These are phyloP conservation scores for Xylaria hypoxylon DNA, from an alignment of 2,329 filamentous ascomycete species.

Conservation along the genomic window DNA sequence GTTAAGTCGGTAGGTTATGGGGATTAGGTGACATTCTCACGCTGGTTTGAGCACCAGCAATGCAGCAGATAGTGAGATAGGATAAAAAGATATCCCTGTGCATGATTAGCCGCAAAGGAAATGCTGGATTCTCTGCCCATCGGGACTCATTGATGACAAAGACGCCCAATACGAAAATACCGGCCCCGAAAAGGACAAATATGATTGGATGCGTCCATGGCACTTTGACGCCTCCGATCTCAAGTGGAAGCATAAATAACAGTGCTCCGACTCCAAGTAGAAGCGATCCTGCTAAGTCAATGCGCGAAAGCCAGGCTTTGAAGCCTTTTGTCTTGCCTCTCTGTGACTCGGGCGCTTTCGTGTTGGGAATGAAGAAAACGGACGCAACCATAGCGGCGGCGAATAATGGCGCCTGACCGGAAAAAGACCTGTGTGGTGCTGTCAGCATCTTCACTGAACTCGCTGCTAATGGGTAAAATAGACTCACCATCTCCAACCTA, in stretches of 20 bases:
- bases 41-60: conserved; percentile 68
- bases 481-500: conserved; percentile 73
- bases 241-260: conserved; percentile 54
- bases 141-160: conserved; percentile 55
- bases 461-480: not conserved
- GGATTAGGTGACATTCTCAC: conserved; percentile 51
- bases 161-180: conserved; percentile 47
- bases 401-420: conserved; percentile 68
- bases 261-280: conserved; percentile 56
- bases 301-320: conserved; percentile 58
- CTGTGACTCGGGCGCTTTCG: conserved; percentile 30
- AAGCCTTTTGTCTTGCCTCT: conserved; percentile 32
- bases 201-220: conserved; percentile 55
- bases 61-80: conserved; percentile 64
- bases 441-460: conserved; percentile 13
- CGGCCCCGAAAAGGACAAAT: conserved; percentile 48
- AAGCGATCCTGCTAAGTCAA: conserved; percentile 69
- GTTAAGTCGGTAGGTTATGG: conserved; percentile 22
- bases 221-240: conserved; percentile 55
- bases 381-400: conserved; percentile 59
- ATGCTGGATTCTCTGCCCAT: conserved; percentile 66
- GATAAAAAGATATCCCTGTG: conserved; percentile 65
- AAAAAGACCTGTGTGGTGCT: conserved; percentile 61
- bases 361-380: conserved; percentile 52
- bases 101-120: conserved; percentile 66